Evolutionary conservation across 2,329 filamentous ascomycete species (phyloP).

Genomic region (Claviceps quebecensis): DNA sequence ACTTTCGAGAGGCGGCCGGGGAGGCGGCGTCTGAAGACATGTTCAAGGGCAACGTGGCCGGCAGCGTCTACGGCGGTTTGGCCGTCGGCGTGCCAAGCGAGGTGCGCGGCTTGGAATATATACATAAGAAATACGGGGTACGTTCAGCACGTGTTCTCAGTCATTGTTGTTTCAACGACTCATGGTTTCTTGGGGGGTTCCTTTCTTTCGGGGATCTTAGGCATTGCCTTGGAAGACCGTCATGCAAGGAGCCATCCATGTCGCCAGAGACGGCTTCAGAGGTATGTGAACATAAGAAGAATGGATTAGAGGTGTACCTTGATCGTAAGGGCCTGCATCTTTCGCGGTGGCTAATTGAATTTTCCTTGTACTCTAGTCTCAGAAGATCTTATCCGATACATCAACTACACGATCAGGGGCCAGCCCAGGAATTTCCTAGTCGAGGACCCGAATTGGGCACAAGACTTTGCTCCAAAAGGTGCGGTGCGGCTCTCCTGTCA

Average conservation of each 20-base stretch:
- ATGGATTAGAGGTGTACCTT: too few species aligned
- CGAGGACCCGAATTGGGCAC: constrained; percentile 64
- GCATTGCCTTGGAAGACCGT: constrained; percentile 55
- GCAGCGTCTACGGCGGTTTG: constrained; percentile 58
- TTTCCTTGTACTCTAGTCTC: constrained; percentile 32
- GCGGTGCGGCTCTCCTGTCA: constrained; percentile 23
- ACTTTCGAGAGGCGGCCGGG: constrained; percentile 82
- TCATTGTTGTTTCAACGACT: too few species aligned
- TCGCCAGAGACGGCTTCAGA: constrained; percentile 60
- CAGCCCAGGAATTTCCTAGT: constrained; percentile 46
- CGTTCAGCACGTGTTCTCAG: neutral
- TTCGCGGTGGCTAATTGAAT: neutral
- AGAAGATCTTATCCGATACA: constrained; percentile 61
- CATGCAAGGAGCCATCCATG: constrained; percentile 56
- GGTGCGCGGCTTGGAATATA: constrained; percentile 62
- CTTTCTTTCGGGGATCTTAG: constrained; percentile 14
- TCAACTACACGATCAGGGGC: constrained; percentile 34
- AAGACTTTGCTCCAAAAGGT: constrained; percentile 78
- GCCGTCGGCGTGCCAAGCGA: constrained; percentile 61
- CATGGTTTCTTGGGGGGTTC: neutral
- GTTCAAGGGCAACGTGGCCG: constrained; percentile 57
- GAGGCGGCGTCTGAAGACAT: constrained; percentile 71
- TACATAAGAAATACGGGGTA: constrained; percentile 60
- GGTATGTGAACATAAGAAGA: constrained; percentile 15
- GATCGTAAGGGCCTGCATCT: too few species aligned